Evolutionary conservation across 345 rosid genomes (phyloP), one percentile per base, ranked within the genome.

Genomic region (sweet orange (Citrus sinensis)): DNA sequence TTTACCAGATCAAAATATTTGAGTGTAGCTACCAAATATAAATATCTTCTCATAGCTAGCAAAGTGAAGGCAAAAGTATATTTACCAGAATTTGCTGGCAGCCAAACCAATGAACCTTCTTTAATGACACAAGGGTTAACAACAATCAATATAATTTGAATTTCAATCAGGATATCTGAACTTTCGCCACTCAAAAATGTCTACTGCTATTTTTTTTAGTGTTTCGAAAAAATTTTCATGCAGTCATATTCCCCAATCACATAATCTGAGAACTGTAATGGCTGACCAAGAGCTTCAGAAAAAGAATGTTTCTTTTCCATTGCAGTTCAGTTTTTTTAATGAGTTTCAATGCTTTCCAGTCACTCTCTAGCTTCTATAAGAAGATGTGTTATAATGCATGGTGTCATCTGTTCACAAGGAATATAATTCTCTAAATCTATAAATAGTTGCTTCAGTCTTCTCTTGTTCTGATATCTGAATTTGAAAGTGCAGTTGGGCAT

Each of bases 401-500:
- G 68, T 16, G 39, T 2, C 13, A 20, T 35, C 25, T 35, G 27
- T 20, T 9, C 19, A 20, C 7, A 8, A 49, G 70, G 37, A 37
- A 20, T 35, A 19, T 35, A 24, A 37, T 25, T 9, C 27, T 66
- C 5, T 6, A n/a, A 42, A 71, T 29, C 11, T 22, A 25, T 24
- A 13, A 6, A 29, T 39, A 4, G 24, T 65, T 39, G 55, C 11
- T 76, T 73, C 22, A 25, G 5, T 20, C 34, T 59, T 16, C 54
- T 54, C 13, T 39, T 9, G 1, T 46, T 35, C 14, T 70, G 60
- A 39, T 32, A 7, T 20, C 67, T 37, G 6, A 40, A 17, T 64
- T 70, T 59, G 56, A 55, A 51, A 64, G 10, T 81, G 85, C 89
- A 94, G 97, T 75, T 92, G 64, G 98, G 97, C 2, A 94, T 92